A percentile compares a stretch with the other conserved stretches of the same genome.
These are phyloP conservation scores for Hypericum perforatum DNA, from an alignment of 345 rosid genomes.

Conservation along the genomic window DNA sequence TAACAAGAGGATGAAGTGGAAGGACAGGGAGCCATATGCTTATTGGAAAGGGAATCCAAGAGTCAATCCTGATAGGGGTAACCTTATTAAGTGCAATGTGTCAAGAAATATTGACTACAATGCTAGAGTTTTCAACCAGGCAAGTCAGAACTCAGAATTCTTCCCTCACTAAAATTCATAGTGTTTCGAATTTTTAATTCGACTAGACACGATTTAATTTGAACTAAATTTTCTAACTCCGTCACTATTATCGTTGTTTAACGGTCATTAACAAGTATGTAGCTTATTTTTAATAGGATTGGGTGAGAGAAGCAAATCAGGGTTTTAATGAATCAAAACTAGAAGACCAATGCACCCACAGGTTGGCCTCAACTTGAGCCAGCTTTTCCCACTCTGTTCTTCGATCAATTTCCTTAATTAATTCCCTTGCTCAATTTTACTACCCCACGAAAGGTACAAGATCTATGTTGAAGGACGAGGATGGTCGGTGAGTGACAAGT, in stretches of 20 bases:
- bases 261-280: not conserved
- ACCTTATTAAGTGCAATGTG: conserved; percentile 27
- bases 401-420: not conserved
- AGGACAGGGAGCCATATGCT: conserved; percentile 46
- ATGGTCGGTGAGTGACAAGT: too few relatives aligned
- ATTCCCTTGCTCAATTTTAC: too few relatives aligned
- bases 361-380: not conserved
- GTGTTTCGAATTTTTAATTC: too few relatives aligned
- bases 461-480: too few relatives aligned
- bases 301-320: conserved; percentile 3
- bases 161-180: too few relatives aligned
- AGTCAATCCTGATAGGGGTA: conserved; percentile 19
- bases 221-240: too few relatives aligned
- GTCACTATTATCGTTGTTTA: too few relatives aligned
- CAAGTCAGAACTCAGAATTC: too few relatives aligned
- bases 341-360: conserved; percentile 15
- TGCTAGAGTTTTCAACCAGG: too few relatives aligned
- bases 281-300: conserved; percentile 1
- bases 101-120: conserved; percentile 6
- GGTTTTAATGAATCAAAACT: conserved; percentile 10
- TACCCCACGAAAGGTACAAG: too few relatives aligned
- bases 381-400: not conserved
- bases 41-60: conserved; percentile 55
- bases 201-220: too few relatives aligned
- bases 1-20: conserved; percentile 22